These are phyloP conservation scores for Malus hybrid DNA, from an alignment of 331 rosid species.

Conservation along the genomic window DNA sequence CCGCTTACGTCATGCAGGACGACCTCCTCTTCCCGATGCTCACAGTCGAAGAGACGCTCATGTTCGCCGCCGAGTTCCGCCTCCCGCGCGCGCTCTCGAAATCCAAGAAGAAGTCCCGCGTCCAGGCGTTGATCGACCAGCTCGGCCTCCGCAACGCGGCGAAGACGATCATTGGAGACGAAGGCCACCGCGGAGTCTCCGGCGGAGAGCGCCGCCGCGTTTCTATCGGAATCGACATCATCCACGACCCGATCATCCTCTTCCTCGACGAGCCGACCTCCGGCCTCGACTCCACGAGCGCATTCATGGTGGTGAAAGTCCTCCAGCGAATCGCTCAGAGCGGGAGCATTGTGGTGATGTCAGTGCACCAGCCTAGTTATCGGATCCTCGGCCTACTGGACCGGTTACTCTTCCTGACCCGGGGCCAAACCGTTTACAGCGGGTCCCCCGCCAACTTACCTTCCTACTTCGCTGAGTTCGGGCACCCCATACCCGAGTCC, in stretches of 20 bases:
- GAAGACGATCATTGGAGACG: conserved; percentile 74
- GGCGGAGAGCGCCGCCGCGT: conserved; percentile 95
- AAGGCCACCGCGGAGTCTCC: conserved; percentile 96
- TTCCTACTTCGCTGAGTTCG: conserved; percentile 61
- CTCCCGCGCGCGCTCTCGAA: conserved; percentile 62
- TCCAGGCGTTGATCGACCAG: conserved; percentile 78
- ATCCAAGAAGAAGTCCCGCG: conserved; percentile 73
- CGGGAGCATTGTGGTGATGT: conserved; percentile 92
- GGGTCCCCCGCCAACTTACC: conserved; percentile 66
- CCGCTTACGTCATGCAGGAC: conserved; percentile 97
- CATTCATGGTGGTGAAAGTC: conserved; percentile 94
- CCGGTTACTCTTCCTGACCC: conserved; percentile 64
- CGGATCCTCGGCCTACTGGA: conserved; percentile 72
- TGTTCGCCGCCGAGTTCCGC: conserved; percentile 86
- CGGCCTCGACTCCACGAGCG: conserved; percentile 87
- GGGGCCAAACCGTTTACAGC: conserved; percentile 81
- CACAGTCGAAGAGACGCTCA: conserved; percentile 86
- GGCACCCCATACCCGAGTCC: conserved; percentile 72
- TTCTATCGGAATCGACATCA: conserved; percentile 82
- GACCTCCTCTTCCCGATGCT: conserved; percentile 91
- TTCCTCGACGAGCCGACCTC: conserved; percentile 97
- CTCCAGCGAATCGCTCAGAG: conserved; percentile 87
- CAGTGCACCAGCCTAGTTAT: conserved; percentile 90
- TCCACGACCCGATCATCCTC: conserved; percentile 81
- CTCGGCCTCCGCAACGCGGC: conserved; percentile 81